Evolutionary conservation across 495 filamentous ascomycete species (phyloP), one percentile per base, ranked within the genome.

Genomic region (Elasticomyces elasticus): DNA sequence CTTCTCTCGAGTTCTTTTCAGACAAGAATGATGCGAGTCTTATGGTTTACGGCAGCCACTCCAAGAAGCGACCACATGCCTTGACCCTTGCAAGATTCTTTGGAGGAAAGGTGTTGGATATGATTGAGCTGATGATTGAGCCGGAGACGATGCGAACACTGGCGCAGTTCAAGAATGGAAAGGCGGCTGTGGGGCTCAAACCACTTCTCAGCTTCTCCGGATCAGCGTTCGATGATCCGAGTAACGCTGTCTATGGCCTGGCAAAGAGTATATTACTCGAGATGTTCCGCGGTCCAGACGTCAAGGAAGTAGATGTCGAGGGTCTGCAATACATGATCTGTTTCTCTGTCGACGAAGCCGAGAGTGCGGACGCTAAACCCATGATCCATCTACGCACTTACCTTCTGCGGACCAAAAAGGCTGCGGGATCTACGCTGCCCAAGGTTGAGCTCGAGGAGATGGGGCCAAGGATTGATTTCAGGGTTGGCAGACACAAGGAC

Each of bases 361-460:
- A 61, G 17, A 78, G 81, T 1, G 79, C 73, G 17, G 72, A 80
- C 25, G 70, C 78, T 44, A 76, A 79, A 48, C 86, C 90, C 1
- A 66, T 76, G 31, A 77, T 97, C 26, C 86, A 90, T 69, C 74
- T 98, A 60, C 82, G 94, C 49, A 80, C 83, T 62, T 94, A 92
- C 70, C 78, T 84, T 63, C 81, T 97, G 57, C 70, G 75, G 55
- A 97, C 92, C 45, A 87, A 86, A 76, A 83, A 80, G 52, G 87
- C 84, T 60, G 90, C n/a, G n/a, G n/a, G 89, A 19, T 85, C 89
- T 72, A 85, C 82, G 64, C 72, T 96, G 19, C 92, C 92, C 1
- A 77, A 88, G 31, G 86, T 97, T 10, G 92, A 98, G 71, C 72
- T 96, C 48, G 87, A 95, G 69, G 89, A 95, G 74, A 90, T 95